Conservation (phyloP, 1,284 basidiomycete genomes). For the Marasmius tenuissimus region DNA sequence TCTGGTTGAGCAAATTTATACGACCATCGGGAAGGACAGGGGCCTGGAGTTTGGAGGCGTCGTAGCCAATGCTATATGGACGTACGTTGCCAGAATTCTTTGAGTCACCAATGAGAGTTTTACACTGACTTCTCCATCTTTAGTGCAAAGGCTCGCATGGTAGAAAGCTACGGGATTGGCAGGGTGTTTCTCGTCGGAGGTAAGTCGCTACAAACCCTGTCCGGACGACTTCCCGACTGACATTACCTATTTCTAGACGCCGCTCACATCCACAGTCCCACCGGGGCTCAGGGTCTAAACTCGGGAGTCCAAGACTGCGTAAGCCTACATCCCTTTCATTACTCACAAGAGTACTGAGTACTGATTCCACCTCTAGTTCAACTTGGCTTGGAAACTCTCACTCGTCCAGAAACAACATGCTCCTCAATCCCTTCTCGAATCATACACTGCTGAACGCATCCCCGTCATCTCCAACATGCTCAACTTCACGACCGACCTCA, state of each 20-base stretch:
- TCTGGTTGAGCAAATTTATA: neutral
- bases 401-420: constrained; percentile 20
- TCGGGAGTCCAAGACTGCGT: constrained; percentile 32
- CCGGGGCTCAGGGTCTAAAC: constrained; percentile 34
- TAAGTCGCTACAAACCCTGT: neutral
- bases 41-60: neutral
- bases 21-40: neutral
- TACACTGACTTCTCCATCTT: neutral
- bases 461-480: constrained; percentile 35
- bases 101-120: neutral
- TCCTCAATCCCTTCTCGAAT: constrained; percentile 4
- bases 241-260: constrained; percentile 20
- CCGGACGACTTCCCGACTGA: neutral
- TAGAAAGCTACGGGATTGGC: constrained; percentile 8
- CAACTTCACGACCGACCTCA: constrained; percentile 8
- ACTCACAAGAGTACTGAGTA: neutral
- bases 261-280: constrained; percentile 31
- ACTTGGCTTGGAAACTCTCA: constrained; percentile 37
- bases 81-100: neutral
- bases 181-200: constrained; percentile 17
- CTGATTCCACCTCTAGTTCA: constrained; percentile 23
- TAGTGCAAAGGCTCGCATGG: constrained; percentile 4
- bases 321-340: constrained; percentile 1
- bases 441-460: constrained; percentile 26
- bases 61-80: neutral